A percentile compares a stretch with the other conserved stretches of the same genome.
Evolutionary conservation across 345 rosid species (phyloP).

Genomic region (Viola odorata): DNA sequence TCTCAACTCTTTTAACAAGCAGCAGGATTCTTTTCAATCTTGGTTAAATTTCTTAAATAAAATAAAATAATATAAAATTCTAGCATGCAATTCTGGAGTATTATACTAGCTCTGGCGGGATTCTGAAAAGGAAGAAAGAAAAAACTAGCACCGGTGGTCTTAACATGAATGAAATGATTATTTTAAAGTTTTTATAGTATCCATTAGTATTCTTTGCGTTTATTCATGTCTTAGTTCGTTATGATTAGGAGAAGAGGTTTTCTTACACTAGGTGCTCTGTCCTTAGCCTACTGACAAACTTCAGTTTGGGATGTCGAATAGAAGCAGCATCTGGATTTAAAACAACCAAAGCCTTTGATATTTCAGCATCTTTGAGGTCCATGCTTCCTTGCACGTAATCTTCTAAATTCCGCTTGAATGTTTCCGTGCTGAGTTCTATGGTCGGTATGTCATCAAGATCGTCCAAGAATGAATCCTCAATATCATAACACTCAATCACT

Average conservation of each 20-base stretch:
- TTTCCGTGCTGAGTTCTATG: constrained; percentile 54
- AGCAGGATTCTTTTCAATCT: no score
- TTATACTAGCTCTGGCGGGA: no score
- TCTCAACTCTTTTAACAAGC: no score
- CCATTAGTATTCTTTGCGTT: no score
- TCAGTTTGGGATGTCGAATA: constrained; percentile 65
- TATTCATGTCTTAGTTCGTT: no score
- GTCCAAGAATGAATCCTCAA: constrained; percentile 53
- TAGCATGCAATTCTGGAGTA: no score
- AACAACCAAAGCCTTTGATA: constrained; percentile 85
- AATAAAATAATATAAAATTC: no score
- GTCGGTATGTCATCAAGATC: constrained; percentile 77
- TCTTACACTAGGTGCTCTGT: constrained; percentile 97
- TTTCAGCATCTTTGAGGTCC: constrained; percentile 69
- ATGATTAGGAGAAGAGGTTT: constrained; percentile 15
- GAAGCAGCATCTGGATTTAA: constrained; percentile 51
- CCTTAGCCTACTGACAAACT: constrained; percentile 67
- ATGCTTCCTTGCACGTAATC: constrained; percentile 53
- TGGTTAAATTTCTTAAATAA: no score
- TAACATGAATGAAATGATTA: no score
- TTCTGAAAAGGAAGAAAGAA: no score
- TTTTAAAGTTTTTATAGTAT: no score
- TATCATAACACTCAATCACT: constrained; percentile 51
- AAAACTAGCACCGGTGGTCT: no score
- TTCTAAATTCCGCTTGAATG: constrained; percentile 51